Base-by-base conservation (phyloP, 306 rosid genomes). In the Cotoneaster glaucophyllus region DNA sequence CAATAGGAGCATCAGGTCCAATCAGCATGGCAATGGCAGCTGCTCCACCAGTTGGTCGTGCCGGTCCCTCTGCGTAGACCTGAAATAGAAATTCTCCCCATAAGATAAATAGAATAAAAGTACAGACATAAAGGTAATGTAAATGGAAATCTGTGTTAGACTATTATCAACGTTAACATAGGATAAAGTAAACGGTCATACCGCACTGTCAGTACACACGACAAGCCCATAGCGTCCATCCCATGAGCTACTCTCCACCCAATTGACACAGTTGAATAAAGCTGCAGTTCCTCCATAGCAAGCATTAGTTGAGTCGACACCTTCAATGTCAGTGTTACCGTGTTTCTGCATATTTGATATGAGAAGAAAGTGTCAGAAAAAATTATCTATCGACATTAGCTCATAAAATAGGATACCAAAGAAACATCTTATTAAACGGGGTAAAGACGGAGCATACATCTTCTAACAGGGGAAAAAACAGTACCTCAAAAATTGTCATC, bases 201-300 rank as follows among this genome's bases (percentile, higher is more conserved):
- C 99, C 78, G 99, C 99, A 78, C 97, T 96, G 80, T 96, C 99
- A 12, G 98, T 90, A 82, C 93, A 92, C 87, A 96, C 98, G 71
- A 96, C 99, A 67, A 96, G 97, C 64, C 98, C 99, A 68, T 96
- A 92, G 68, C 98, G 99, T 31, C 99, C 99, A 82, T 96, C 99
- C 99, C 99, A 96, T 19, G 99, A 96, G 83, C 78, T 85, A 87
- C 99, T 92, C 85, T 95, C 98, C 75, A 95, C 96, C 98, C 98
- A 95, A 39, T 95, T 95, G 86, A 92, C 97, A 84, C 98, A 95
- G 73, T 95, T 95, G 86, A 95, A 90, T 80, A 95, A 80, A 69
- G 98, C 98, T 32, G 98, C 98, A 73, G 98, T 95, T 78, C 98
- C 98, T 43, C 98, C 98, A 77, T 95, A 95, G 93, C 97, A 95